Evolutionary conservation across 2,329 filamentous ascomycete genomes (phyloP).

Genomic region (Pseudogymnoascus sp.): DNA sequence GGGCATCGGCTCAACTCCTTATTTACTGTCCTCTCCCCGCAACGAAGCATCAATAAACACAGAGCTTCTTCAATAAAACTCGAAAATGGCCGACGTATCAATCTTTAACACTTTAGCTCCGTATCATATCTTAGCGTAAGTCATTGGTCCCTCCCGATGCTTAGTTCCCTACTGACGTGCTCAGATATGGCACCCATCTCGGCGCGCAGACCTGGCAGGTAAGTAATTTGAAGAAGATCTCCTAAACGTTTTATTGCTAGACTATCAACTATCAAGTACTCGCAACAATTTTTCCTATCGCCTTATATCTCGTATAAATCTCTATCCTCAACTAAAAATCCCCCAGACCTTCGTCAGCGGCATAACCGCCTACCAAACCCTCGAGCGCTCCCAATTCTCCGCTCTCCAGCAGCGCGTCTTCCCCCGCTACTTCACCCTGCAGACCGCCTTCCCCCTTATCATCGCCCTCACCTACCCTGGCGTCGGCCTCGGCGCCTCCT

Average conservation of each 20-base stretch:
- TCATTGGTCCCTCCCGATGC: constrained; percentile 16
- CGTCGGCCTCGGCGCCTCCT: background rate
- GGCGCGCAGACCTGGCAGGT: constrained; percentile 84
- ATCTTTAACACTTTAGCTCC: constrained; percentile 55
- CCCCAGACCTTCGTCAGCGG: constrained; percentile 66
- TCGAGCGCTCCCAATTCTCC: constrained; percentile 74
- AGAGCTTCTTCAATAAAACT: background rate
- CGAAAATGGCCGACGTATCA: constrained; percentile 30
- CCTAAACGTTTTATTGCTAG: background rate
- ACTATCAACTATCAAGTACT: background rate
- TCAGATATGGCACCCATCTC: constrained; percentile 77
- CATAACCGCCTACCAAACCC: constrained; percentile 65
- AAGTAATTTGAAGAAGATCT: constrained; percentile 21
- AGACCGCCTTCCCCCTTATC: constrained; percentile 64
- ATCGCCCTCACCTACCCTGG: constrained; percentile 71
- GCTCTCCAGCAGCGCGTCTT: constrained; percentile 74
- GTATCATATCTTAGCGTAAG: constrained; percentile 69
- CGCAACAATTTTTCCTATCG: background rate
- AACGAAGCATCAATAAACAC: constrained; percentile 7
- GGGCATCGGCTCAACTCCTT: background rate
- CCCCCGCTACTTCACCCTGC: constrained; percentile 80
- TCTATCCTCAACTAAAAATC: constrained; percentile 13
- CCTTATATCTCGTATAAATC: background rate
- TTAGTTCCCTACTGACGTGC: constrained; percentile 14
- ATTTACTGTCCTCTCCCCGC: background rate